phyloP scores from a whole-genome alignment of 169 alveolate species.

The Eimeria sp. region DNA sequence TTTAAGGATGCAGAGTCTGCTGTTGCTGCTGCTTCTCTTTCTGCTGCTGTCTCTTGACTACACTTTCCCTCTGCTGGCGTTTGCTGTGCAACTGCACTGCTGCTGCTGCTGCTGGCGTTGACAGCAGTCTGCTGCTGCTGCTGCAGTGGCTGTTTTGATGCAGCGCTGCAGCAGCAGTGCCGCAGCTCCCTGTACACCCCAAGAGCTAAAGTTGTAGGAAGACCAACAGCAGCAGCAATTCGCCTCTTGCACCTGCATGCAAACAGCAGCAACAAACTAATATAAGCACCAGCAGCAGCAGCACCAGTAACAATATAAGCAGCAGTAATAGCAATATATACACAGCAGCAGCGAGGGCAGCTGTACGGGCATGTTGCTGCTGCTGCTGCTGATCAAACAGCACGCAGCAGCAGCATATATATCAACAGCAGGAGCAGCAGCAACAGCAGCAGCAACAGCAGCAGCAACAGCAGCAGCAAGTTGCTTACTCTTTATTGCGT shows the following conservation, averaged over 20 bases:
- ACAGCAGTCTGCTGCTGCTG: not conserved
- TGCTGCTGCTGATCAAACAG: not conserved
- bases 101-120: slow-evolving; percentile 40
- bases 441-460: not conserved
- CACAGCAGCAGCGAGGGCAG: not conserved
- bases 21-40: not conserved
- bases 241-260: not conserved
- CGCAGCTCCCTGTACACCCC: slow-evolving; percentile 26
- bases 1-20: no score
- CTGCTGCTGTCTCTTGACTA: slow-evolving; percentile 1
- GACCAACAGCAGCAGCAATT: slow-evolving; percentile 48
- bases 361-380: not conserved
- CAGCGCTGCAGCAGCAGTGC: no score
- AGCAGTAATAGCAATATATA: not conserved
- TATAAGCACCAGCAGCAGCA: no score
- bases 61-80: not conserved
- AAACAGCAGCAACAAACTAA: not conserved
- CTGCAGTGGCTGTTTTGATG: no score
- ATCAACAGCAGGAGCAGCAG: no score
- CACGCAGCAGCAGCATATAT: not conserved
- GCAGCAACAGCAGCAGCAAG: not conserved
- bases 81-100: not conserved
- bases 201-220: slow-evolving; percentile 19
- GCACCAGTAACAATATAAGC: not conserved
- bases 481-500: not conserved